A percentile compares a stretch with the other conserved stretches of the same genome.
Conservation (phyloP, 2,329 filamentous ascomycete species). For the Pseudogymnoascus sp. region DNA sequence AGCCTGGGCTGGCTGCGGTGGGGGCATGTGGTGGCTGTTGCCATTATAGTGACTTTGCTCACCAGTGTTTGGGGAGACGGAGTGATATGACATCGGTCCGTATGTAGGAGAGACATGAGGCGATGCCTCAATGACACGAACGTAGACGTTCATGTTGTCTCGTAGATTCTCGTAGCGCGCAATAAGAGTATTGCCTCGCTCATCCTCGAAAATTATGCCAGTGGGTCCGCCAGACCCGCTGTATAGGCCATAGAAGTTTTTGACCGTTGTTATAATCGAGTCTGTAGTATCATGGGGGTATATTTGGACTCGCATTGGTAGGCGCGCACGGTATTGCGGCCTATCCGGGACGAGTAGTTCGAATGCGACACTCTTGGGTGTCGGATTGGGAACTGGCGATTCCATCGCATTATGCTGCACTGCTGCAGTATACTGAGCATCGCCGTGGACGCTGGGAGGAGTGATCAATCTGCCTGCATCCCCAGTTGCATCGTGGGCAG, state of each 20-base stretch:
- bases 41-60: slow-evolving; percentile 52
- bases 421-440: slow-evolving; percentile 21
- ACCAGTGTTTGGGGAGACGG: slow-evolving; percentile 43
- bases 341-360: slow-evolving; percentile 64
- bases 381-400: slow-evolving; percentile 28
- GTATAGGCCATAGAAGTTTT: slow-evolving; percentile 97
- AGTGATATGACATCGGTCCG: slow-evolving; percentile 46
- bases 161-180: slow-evolving; percentile 92
- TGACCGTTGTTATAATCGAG: slow-evolving; percentile 95
- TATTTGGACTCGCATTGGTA: slow-evolving; percentile 84
- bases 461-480: slow-evolving; percentile 24
- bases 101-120: slow-evolving; percentile 38
- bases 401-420: slow-evolving; percentile 23
- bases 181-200: slow-evolving; percentile 81
- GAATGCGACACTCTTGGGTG: slow-evolving; percentile 71
- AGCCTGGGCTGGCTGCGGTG: slow-evolving; percentile 43
- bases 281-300: slow-evolving; percentile 94
- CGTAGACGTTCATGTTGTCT: slow-evolving; percentile 88
- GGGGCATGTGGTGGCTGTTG: slow-evolving; percentile 56
- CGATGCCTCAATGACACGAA: slow-evolving; percentile 67
- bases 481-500: slow-evolving; percentile 7
- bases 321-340: slow-evolving; percentile 61
- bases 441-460: slow-evolving; percentile 22
- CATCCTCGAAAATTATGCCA: slow-evolving; percentile 92
- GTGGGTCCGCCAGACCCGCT: slow-evolving; percentile 60